Evolutionary conservation across 768 basidiomycete species (phyloP), one percentile per base, ranked within the genome.

Genomic region (Collybia mongolica): DNA sequence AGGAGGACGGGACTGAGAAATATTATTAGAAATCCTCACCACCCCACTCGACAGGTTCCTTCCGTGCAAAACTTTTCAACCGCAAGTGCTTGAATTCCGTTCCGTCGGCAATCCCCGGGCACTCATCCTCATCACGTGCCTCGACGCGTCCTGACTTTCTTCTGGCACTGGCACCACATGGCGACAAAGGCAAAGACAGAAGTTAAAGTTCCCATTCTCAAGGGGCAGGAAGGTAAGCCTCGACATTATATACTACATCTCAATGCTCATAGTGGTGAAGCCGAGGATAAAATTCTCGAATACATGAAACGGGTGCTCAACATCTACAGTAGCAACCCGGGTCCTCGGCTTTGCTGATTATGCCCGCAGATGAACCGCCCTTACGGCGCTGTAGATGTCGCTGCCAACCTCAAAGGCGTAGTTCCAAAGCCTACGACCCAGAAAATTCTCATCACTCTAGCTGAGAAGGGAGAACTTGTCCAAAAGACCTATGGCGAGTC

Each of bases 371-470:
- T 93, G 82, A 96, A 96, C 67, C 80, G 93, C n/a, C 93, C 93
- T 5, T 95, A 86, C 60, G 93, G 93, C 6, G 92, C 91, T 53
- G 93, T 94, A 29, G 93, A 97, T 64, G 85, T 96, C 5, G 80
- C 89, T 14, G 90, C 93, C 8, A 97, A 97, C 68, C 71, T 97
- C 24, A 95, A 95, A 67, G 90, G 90, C 44, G 86, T 86, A 8
- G 85, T 96, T 4, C 84, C 90, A 6, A 97, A 97, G 64, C 70
- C 90, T 1, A 75, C 84, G 2, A 84, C 86, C 0, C 91, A 93
- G 62, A 97, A 96, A 71, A 88, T 95, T 40, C 75, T 96, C 12
- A 70, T 80, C 2, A 70, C 83, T 1, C 77, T 96, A 15, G 86
- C 94, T n/a, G 94, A 95, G 56, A 92, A 85, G 63, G 90, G 90